Percentiles rank a stretch among this genome's conserved stretches.
These are phyloP conservation scores for Chlorella vulgaris DNA, from an alignment of 139 green algal genomes.

Conservation along the genomic window DNA sequence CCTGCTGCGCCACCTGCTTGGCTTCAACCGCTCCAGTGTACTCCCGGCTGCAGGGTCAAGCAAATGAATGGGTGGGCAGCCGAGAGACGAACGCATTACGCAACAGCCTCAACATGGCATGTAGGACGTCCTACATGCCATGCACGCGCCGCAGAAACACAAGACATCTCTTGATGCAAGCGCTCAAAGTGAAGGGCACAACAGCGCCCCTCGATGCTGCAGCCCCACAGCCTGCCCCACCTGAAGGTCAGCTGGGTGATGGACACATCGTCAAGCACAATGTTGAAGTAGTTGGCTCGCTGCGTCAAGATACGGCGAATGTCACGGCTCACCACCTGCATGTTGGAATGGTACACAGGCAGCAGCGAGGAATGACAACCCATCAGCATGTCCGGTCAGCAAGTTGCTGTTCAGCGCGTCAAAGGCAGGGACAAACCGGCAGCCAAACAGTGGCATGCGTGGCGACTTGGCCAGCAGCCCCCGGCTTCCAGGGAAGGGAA, in stretches of 20 bases:
- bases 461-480: no score
- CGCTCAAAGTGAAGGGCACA: background rate
- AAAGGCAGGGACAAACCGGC: no score
- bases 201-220: background rate
- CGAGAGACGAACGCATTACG: no score
- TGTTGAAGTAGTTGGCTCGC: slow-evolving; percentile 92
- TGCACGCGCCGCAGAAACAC: no score
- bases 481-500: no score
- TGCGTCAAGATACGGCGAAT: slow-evolving; percentile 93
- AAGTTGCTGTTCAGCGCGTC: no score
- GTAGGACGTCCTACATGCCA: no score
- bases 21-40: slow-evolving; percentile 97
- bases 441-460: no score
- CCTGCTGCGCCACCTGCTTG: slow-evolving; percentile 99
- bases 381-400: no score
- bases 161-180: no score
- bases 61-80: no score
- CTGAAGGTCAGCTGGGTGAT: slow-evolving; percentile 98
- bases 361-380: background rate
- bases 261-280: slow-evolving; percentile 98
- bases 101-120: no score
- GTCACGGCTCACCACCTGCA: slow-evolving; percentile 84
- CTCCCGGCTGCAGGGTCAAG: slow-evolving; percentile 62
- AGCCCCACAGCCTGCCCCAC: background rate
- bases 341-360: background rate